Evolutionary conservation across 164 flowering plant species (phyloP).

Genomic region (Pachysandra terminalis): DNA sequence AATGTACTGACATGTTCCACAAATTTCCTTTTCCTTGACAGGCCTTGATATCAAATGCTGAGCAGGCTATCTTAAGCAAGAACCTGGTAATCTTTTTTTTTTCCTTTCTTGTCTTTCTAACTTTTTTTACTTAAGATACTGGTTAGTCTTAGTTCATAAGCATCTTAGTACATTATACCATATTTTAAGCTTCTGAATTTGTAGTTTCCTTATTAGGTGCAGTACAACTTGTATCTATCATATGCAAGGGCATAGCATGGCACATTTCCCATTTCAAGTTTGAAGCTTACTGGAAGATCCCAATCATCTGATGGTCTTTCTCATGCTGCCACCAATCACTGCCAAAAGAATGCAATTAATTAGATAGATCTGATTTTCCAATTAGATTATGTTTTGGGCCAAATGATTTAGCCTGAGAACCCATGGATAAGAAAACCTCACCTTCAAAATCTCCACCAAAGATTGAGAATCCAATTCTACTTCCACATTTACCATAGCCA

Average conservation of each 20-base stretch:
- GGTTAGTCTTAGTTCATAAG: neutral
- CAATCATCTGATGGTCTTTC: neutral
- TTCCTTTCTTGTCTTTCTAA: neutral
- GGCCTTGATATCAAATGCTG: constrained; percentile 61
- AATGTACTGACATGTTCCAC: neutral
- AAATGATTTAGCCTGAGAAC: too few relatives aligned
- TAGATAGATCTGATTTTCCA: neutral
- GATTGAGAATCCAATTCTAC: too few relatives aligned
- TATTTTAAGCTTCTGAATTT: neutral
- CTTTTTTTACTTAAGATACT: neutral
- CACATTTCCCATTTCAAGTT: neutral
- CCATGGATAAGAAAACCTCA: too few relatives aligned
- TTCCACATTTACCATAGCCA: too few relatives aligned
- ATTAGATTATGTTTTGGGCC: too few relatives aligned
- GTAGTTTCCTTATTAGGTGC: neutral
- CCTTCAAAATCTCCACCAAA: too few relatives aligned
- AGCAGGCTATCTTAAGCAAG: constrained; percentile 82
- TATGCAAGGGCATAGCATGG: neutral
- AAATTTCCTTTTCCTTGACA: constrained; percentile 19
- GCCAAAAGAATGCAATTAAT: neutral
- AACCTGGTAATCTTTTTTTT: constrained; percentile 51
- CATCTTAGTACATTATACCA: neutral
- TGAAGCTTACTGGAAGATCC: neutral
- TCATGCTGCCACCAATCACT: neutral
- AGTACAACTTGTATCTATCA: neutral